These are phyloP conservation scores for Lentinula boryana DNA, from an alignment of 768 basidiomycete genomes.

Conservation along the genomic window DNA sequence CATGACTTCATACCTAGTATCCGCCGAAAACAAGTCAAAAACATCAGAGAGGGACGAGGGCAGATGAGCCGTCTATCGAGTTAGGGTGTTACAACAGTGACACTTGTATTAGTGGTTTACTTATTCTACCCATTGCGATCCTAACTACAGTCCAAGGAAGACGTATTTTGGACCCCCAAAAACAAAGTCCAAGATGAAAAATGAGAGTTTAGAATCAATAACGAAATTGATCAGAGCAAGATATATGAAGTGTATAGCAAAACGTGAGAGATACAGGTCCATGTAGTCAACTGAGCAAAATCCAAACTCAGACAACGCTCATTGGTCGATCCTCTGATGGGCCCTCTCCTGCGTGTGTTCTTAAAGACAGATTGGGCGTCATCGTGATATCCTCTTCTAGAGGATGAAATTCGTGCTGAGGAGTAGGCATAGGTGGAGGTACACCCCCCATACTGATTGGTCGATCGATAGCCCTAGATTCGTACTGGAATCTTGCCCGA, in stretches of 20 bases:
- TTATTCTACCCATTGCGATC: background rate
- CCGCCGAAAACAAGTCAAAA: background rate
- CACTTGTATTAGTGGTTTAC: background rate
- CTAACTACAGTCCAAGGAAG: background rate
- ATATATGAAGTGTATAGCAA: background rate
- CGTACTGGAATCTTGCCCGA: conserved; percentile 1
- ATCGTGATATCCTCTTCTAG: conserved; percentile 8
- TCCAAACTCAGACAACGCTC: conserved; percentile 6
- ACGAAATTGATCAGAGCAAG: background rate
- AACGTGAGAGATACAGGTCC: background rate
- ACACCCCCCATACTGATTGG: conserved; percentile 8
- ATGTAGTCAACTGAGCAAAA: background rate
- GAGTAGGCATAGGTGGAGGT: conserved; percentile 3
- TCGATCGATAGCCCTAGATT: conserved; percentile 3
- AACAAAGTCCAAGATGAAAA: background rate
- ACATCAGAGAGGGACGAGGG: background rate
- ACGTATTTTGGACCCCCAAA: background rate
- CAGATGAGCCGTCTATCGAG: background rate
- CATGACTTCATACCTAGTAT: conserved; percentile 7
- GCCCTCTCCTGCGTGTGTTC: background rate
- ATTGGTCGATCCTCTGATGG: conserved; percentile 7
- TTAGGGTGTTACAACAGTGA: background rate
- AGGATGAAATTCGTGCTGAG: background rate
- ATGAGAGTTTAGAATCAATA: background rate
- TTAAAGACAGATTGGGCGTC: conserved; percentile 8